Conservation (phyloP, 352 stramenopile genomes). For the Phytophthora capsici region DNA sequence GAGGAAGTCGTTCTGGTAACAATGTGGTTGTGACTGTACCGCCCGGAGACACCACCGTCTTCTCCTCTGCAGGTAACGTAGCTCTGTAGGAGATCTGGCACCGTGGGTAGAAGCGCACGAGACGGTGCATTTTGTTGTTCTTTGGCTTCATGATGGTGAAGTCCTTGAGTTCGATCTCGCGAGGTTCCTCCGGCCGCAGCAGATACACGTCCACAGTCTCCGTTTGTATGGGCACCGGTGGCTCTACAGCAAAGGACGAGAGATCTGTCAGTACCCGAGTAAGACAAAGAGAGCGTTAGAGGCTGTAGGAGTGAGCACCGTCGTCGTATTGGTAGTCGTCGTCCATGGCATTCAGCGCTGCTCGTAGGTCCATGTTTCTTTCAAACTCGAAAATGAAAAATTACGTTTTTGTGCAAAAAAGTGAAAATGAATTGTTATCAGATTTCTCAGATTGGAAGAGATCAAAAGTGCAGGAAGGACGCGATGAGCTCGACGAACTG, state of each 20-base stretch:
- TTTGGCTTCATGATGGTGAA: slow-evolving; percentile 87
- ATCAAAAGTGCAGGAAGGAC: neutral
- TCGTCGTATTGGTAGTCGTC: slow-evolving; percentile 28
- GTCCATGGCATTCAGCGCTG: slow-evolving; percentile 36
- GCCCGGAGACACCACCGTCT: slow-evolving; percentile 55
- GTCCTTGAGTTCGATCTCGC: slow-evolving; percentile 74
- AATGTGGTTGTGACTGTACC: slow-evolving; percentile 62
- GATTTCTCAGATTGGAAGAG: neutral
- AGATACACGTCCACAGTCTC: slow-evolving; percentile 82
- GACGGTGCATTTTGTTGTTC: slow-evolving; percentile 78
- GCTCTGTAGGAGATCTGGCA: slow-evolving; percentile 80
- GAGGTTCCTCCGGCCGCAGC: slow-evolving; percentile 63
- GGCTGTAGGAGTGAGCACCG: slow-evolving; percentile 7
- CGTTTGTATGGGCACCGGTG: slow-evolving; percentile 38
- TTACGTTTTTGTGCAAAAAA: neutral
- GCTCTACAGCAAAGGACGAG: slow-evolving; percentile 12
- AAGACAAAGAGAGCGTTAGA: neutral
- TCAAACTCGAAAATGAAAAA: neutral
- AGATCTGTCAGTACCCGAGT: neutral
- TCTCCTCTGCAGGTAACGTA: slow-evolving; percentile 64
- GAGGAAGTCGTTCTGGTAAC: slow-evolving; percentile 45
- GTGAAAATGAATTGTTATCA: neutral
- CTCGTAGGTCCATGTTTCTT: slow-evolving; percentile 28
- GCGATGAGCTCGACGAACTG: slow-evolving; percentile 21
- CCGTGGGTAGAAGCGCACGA: slow-evolving; percentile 68